Conservation (phyloP, 2,329 filamentous ascomycete genomes). For the Setomelanomma holmii region DNA sequence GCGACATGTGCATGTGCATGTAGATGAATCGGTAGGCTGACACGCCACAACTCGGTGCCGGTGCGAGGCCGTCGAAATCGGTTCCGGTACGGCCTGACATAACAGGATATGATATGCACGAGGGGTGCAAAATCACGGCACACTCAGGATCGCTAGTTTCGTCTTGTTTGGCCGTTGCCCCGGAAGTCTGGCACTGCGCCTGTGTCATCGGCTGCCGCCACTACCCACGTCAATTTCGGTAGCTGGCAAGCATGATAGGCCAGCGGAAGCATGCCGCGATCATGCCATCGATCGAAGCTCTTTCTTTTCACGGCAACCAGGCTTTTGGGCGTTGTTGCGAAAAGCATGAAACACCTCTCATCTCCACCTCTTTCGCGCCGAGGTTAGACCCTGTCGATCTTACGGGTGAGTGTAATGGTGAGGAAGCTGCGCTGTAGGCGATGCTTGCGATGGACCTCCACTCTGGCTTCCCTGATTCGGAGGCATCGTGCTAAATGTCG, state of each 20-base stretch:
- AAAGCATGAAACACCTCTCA: constrained; percentile 6
- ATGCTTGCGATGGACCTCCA: constrained; percentile 17
- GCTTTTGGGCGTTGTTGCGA: neutral
- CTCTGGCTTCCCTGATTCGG: constrained; percentile 19
- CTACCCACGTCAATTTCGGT: constrained; percentile 12
- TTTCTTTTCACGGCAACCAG: neutral
- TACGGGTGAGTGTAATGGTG: constrained; percentile 30
- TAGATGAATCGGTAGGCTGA: constrained; percentile 5
- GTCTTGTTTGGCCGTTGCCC: constrained; percentile 18
- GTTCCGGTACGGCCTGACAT: constrained; percentile 19
- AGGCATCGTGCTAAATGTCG: constrained; percentile 27
- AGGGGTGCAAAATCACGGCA: constrained; percentile 7
- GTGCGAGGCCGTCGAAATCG: constrained; percentile 13
- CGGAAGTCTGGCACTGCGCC: constrained; percentile 14
- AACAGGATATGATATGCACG: constrained; percentile 15
- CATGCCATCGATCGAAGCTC: constrained; percentile 10
- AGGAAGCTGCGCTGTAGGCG: constrained; percentile 22
- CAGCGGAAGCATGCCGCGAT: neutral
- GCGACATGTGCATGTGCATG: constrained; percentile 3
- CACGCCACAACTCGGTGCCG: constrained; percentile 10
- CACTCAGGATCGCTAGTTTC: constrained; percentile 12
- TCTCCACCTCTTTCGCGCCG: constrained; percentile 3
- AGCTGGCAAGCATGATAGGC: constrained; percentile 8
- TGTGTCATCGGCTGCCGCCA: constrained; percentile 10
- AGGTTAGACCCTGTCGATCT: constrained; percentile 9